These are phyloP conservation scores for Rhododendron kiyosumense DNA, from an alignment of 148 eudicot species.

Conservation along the genomic window DNA sequence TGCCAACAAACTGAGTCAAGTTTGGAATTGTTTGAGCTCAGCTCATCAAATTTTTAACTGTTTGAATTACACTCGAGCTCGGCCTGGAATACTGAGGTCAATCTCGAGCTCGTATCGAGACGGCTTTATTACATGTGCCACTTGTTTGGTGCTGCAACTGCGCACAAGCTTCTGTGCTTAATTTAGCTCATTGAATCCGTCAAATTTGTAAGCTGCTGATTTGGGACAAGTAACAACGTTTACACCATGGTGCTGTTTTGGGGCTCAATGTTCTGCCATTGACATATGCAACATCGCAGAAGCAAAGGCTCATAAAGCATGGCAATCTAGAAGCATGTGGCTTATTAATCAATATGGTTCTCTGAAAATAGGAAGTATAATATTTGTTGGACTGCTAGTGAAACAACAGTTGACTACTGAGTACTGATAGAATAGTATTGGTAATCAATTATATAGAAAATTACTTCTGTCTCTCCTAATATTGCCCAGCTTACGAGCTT, in stretches of 20 bases:
- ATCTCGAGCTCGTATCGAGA: background rate
- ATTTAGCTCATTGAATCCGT: background rate
- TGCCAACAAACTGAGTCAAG: background rate
- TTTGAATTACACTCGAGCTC: background rate
- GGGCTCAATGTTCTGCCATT: background rate
- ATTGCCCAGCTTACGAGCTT: background rate
- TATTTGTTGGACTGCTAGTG: background rate
- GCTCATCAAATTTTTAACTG: background rate
- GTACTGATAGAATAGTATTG: no score
- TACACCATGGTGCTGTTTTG: background rate
- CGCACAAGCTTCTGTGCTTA: no score
- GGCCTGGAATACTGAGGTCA: background rate
- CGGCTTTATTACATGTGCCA: background rate
- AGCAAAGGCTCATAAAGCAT: background rate
- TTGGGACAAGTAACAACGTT: background rate
- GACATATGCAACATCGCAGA: background rate
- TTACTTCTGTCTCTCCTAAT: background rate
- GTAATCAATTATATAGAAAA: no score
- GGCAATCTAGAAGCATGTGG: background rate
- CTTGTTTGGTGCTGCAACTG: background rate
- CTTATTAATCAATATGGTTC: background rate
- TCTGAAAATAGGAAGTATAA: background rate
- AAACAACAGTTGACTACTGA: background rate
- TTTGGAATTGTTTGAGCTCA: background rate
- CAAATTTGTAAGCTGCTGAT: background rate